These are phyloP conservation scores for Suillus variegatus DNA, from an alignment of 768 basidiomycete species.

Conservation along the genomic window DNA sequence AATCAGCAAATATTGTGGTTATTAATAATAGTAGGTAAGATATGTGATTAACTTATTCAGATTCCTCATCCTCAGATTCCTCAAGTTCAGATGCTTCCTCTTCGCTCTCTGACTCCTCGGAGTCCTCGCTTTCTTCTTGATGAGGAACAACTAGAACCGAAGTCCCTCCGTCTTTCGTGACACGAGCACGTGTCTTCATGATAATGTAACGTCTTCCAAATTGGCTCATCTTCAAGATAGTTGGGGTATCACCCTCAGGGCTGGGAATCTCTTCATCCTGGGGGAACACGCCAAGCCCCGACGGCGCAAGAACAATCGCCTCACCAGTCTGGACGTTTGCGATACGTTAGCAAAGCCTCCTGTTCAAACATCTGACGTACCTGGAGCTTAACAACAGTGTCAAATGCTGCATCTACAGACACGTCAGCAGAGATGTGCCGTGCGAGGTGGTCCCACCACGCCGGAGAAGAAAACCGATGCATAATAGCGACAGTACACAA, in stretches of 20 bases:
- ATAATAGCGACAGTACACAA: slow-evolving; percentile 57
- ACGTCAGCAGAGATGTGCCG: slow-evolving; percentile 63
- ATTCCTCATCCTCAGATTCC: background rate
- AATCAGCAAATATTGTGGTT: background rate
- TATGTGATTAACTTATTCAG: background rate
- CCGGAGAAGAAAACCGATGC: slow-evolving; percentile 65
- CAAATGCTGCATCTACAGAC: slow-evolving; percentile 51
- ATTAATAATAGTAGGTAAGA: background rate
- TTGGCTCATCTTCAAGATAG: slow-evolving; percentile 16
- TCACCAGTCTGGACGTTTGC: slow-evolving; percentile 52
- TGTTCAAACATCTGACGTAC: slow-evolving; percentile 31
- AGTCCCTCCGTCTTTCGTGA: slow-evolving; percentile 57
- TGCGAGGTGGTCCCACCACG: slow-evolving; percentile 63
- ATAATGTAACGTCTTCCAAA: slow-evolving; percentile 54
- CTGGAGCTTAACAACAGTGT: slow-evolving; percentile 56
- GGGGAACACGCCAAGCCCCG: slow-evolving; percentile 43
- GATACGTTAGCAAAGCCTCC: background rate
- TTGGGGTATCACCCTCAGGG: slow-evolving; percentile 14
- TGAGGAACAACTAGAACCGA: slow-evolving; percentile 40
- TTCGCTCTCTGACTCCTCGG: background rate
- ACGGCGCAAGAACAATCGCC: slow-evolving; percentile 62
- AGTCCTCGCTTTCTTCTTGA: background rate
- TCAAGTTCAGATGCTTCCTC: background rate
- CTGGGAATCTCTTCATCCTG: background rate
- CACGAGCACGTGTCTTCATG: slow-evolving; percentile 51